Evolutionary conservation across 768 basidiomycete species (phyloP), one percentile per base, ranked within the genome.

Genomic region (Agaricus subrufescens): DNA sequence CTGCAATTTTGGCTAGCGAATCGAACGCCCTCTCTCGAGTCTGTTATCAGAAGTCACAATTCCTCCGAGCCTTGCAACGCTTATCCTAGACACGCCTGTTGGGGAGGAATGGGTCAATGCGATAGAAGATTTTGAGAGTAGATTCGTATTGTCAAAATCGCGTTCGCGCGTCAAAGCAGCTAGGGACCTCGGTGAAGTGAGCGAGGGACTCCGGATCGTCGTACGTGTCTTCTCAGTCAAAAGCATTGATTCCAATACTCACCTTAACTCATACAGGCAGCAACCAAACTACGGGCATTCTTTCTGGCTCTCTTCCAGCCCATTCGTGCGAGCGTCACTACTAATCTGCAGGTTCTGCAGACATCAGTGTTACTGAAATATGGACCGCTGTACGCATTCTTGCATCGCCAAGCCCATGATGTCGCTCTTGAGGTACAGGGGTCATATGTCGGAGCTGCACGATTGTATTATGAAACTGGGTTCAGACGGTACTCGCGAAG

Each of bases 391-490:
- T 98, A 85, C 63, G 79, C 80, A 1, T 99, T 98, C 66, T 76
- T 99, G 38, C 85, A 87, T 60, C 85, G 91, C 2, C 89, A 94
- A 59, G 89, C 89, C 4, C 79, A 86, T 8, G 77, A 77, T 34
- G 89, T 94, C 30, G 94, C 97, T 3, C 79, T 80, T 46, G 95
- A 98, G 68, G 74, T 99, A 25, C 93, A 94, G 67, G 78, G 92
- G 50, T 86, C 91, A 2, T 99, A 99, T 68, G 73, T 89, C 29
- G 81, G 81, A 34, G 83, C 89, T 27, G 88, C 91, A 12, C 84
- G 94, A 40, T 81, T 91, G 23, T 99, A 97, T 68, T 98, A 94
- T 58, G 97, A 99, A 72, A 98, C 97, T 23, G 92, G 89, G 0
- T 95, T 98, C 67, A 76, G 97, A 59, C 75, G 97, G 43, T 99